Percentiles rank a stretch among this genome's conserved stretches.
phyloP scores from a whole-genome alignment of 345 rosid species.

The Arabidopsis arenosa region DNA sequence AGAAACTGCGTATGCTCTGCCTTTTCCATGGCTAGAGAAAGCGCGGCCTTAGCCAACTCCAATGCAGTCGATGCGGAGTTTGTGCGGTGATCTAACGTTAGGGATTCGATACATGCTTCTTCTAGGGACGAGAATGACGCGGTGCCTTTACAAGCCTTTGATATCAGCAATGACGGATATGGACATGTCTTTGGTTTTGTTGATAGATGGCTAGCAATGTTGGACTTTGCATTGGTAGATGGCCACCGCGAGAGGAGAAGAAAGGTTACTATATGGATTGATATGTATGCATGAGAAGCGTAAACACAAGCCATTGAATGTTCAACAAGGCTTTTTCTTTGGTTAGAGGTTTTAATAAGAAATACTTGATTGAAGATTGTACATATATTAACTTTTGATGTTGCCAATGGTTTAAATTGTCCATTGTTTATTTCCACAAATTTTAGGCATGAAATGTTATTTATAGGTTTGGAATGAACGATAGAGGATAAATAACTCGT shows the following conservation, averaged over 20 bases:
- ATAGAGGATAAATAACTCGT: background rate
- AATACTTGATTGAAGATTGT: background rate
- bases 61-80: constrained; percentile 16
- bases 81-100: constrained; percentile 28
- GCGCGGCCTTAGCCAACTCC: constrained; percentile 25
- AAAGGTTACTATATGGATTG: constrained; percentile 22
- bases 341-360: background rate
- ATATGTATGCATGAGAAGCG: constrained; percentile 1
- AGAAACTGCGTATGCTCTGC: constrained; percentile 25
- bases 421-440: background rate
- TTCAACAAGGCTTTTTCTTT: background rate
- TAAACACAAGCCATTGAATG: constrained; percentile 20
- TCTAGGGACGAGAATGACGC: constrained; percentile 35
- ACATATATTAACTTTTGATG: constrained; percentile 1
- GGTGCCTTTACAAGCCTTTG: constrained; percentile 43
- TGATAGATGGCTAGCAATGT: background rate
- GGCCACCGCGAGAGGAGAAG: constrained; percentile 29
- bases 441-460: background rate
- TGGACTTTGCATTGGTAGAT: constrained; percentile 1
- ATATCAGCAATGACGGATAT: constrained; percentile 22
- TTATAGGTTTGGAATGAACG: constrained; percentile 3
- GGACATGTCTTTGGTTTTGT: constrained; percentile 35
- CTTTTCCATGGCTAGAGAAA: constrained; percentile 30
- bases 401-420: background rate
- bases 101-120: constrained; percentile 23